Conservation (phyloP, 2,329 filamentous ascomycete genomes). For the Canariomyces notabilis region DNA sequence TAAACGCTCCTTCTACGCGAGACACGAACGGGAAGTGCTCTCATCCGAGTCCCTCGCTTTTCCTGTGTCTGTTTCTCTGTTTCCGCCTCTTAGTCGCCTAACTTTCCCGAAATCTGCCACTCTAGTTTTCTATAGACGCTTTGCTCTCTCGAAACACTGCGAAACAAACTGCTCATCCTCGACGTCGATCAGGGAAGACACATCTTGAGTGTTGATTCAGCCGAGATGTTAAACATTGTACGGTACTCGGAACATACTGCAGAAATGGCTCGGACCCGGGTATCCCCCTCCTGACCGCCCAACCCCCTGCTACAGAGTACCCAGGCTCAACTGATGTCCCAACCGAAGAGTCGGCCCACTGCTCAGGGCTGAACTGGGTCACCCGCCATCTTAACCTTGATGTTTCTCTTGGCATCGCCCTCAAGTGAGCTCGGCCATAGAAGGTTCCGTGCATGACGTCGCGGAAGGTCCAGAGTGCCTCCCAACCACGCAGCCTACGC, state of each 20-base stretch:
- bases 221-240: constrained; percentile 10
- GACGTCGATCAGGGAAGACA: constrained; percentile 28
- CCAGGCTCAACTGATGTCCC: background rate
- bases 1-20: background rate
- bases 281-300: constrained; percentile 10
- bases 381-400: background rate
- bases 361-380: background rate
- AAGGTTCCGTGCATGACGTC: constrained; percentile 27
- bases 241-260: constrained; percentile 6
- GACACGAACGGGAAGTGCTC: background rate
- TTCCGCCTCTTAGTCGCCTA: background rate
- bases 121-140: constrained; percentile 3
- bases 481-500: constrained; percentile 11
- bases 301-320: background rate
- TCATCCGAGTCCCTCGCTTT: background rate
- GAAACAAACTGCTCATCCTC: constrained; percentile 26
- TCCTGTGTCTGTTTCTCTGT: background rate
- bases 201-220: background rate
- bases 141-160: constrained; percentile 26
- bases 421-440: constrained; percentile 21
- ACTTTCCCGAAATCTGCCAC: background rate
- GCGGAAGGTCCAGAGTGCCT: constrained; percentile 19
- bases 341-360: background rate
- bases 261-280: constrained; percentile 5
- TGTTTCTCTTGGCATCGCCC: constrained; percentile 21